Conservation (phyloP, 225 moss, liverwort and hornwort genomes). For the Pleurozium schreberi region DNA sequence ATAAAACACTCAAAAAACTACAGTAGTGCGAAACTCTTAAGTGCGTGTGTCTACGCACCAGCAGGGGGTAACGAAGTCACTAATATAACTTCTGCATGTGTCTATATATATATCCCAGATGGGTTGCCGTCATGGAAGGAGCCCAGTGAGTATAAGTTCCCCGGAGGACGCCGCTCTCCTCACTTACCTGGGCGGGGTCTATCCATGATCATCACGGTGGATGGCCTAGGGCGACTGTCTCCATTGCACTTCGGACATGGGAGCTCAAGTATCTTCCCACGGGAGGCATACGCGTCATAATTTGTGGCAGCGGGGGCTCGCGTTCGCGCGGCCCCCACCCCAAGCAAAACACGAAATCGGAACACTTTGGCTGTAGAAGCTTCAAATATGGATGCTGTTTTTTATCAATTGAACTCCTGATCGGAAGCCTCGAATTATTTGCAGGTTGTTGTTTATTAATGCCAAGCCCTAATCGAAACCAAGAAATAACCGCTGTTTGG, state of each 20-base stretch:
- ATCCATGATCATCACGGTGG: neutral
- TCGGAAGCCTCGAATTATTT: too few species aligned
- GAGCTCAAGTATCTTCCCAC: constrained; percentile 13
- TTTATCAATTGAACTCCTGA: accelerated
- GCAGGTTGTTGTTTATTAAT: too few species aligned
- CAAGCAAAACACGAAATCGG: neutral
- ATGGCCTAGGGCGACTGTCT: constrained; percentile 12
- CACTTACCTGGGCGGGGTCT: constrained; percentile 31
- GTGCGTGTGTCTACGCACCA: neutral
- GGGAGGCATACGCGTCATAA: constrained; percentile 68
- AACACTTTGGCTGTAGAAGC: neutral
- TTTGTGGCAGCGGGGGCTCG: constrained; percentile 57
- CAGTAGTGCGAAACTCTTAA: neutral
- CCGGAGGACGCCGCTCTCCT: accelerated
- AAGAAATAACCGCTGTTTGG: too few species aligned
- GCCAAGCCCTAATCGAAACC: too few species aligned
- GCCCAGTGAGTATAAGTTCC: neutral
- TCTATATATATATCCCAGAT: neutral
- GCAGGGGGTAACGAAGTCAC: neutral
- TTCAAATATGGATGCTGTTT: too few species aligned
- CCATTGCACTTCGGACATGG: constrained; percentile 15
- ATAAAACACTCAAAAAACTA: neutral
- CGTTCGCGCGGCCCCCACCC: constrained; percentile 45
- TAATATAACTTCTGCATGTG: too few species aligned
- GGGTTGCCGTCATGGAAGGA: neutral